phyloP scores from a whole-genome alignment of 352 stramenopile genomes.

The Peronospora tabacina region DNA sequence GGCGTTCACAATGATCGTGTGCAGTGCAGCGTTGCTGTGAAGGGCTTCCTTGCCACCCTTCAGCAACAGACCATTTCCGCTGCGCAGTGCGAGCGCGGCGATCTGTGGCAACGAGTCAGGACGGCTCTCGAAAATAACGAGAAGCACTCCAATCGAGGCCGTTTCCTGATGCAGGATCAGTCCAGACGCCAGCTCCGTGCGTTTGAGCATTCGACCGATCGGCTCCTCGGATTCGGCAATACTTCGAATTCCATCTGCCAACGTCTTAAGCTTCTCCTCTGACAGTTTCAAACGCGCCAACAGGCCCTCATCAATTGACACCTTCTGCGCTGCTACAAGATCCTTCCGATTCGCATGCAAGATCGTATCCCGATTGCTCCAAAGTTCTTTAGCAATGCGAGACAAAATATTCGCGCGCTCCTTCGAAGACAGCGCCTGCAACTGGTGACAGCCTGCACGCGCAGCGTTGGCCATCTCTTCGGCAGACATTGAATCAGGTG shows the following conservation, averaged over 20 bases:
- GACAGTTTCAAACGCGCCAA: constrained; percentile 83
- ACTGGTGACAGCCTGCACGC: constrained; percentile 74
- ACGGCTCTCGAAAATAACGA: constrained; percentile 98
- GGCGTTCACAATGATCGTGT: constrained; percentile 91
- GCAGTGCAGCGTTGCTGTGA: constrained; percentile 87
- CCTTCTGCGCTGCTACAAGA: constrained; percentile 72
- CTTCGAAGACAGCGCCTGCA: constrained; percentile 81
- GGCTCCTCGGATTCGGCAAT: constrained; percentile 82
- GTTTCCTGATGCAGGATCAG: constrained; percentile 92
- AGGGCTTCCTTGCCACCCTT: constrained; percentile 96
- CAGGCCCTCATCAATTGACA: constrained; percentile 54
- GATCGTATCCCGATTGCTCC: constrained; percentile 77
- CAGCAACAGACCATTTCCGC: constrained; percentile 93
- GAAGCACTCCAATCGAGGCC: constrained; percentile 93
- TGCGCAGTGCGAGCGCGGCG: constrained; percentile 90
- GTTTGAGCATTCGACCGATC: constrained; percentile 64
- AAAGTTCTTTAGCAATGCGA: constrained; percentile 83
- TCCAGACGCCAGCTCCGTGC: constrained; percentile 87
- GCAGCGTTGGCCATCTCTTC: constrained; percentile 82
- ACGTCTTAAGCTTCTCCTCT: constrained; percentile 89
- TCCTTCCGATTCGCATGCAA: constrained; percentile 91
- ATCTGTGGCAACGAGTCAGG: constrained; percentile 96
- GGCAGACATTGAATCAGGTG: constrained; percentile 35
- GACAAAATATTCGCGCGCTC: constrained; percentile 86
- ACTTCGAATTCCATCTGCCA: constrained; percentile 92